These are phyloP conservation scores for Mycena epipterygia DNA, from an alignment of 768 basidiomycete species.

Conservation along the genomic window DNA sequence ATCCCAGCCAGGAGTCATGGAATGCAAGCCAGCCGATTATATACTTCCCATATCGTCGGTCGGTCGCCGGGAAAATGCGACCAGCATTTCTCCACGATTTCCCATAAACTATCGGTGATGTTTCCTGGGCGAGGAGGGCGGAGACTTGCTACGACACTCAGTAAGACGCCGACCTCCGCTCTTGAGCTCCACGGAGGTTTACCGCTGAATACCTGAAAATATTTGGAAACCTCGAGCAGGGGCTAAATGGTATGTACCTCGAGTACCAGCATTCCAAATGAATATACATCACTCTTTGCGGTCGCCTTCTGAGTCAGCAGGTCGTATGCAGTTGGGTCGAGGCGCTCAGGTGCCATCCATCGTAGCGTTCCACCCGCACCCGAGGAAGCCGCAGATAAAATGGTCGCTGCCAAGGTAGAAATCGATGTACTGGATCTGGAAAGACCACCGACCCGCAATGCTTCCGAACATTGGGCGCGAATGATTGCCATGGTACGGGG, in stretches of 20 bases:
- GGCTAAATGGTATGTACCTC: background rate
- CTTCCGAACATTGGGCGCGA: background rate
- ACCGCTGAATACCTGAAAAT: constrained; percentile 1
- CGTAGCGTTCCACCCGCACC: constrained; percentile 40
- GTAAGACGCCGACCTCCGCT: background rate
- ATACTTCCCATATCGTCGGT: constrained; percentile 3
- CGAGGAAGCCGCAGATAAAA: background rate
- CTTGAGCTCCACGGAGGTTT: background rate
- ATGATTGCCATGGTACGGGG: constrained; percentile 1
- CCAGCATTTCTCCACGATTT: constrained; percentile 12
- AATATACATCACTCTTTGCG: constrained; percentile 45
- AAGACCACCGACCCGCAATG: background rate
- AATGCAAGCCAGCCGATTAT: constrained; percentile 17
- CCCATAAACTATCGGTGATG: constrained; percentile 2
- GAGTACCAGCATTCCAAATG: constrained; percentile 45
- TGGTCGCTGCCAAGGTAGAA: background rate
- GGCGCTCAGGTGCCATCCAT: constrained; percentile 49
- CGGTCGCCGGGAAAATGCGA: background rate
- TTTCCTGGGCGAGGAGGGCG: background rate
- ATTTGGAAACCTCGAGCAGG: no score
- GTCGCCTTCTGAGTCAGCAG: constrained; percentile 33
- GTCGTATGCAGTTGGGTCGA: constrained; percentile 35
- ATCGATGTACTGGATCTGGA: background rate
- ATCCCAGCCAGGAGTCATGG: no score
- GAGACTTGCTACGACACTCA: background rate